Evolutionary conservation across 768 basidiomycete species (phyloP).

Genomic region (Podaxis mareebaensis): DNA sequence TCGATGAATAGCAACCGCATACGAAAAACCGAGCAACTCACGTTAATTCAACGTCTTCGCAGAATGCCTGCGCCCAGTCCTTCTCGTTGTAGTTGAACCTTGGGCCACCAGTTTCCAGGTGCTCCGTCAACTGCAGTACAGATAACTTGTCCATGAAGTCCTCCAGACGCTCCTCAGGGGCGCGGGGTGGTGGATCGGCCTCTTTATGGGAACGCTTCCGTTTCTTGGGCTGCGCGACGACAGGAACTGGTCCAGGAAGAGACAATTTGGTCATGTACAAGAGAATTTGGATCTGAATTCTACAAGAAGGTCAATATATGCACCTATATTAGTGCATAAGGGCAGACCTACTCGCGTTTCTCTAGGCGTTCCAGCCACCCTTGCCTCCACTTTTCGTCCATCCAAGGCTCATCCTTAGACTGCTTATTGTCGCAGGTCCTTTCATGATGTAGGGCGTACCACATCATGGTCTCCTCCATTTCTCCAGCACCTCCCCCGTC

Average conservation of each 20-base stretch:
- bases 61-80: constrained; percentile 80
- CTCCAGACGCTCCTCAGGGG: constrained; percentile 58
- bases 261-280: constrained; percentile 67
- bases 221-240: constrained; percentile 26
- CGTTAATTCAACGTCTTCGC: constrained; percentile 55
- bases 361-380: constrained; percentile 68
- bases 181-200: constrained; percentile 21
- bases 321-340: neutral
- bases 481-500: constrained; percentile 63
- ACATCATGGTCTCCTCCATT: constrained; percentile 75
- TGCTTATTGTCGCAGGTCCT: constrained; percentile 25
- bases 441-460: constrained; percentile 69
- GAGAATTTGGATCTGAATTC: constrained; percentile 75
- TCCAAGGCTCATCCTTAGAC: constrained; percentile 35
- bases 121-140: constrained; percentile 69
- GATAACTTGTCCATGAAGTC: constrained; percentile 78
- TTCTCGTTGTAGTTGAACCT: constrained; percentile 31
- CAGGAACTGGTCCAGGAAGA: constrained; percentile 46
- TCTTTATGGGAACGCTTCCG: constrained; percentile 30
- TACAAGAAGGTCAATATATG: constrained; percentile 25
- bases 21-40: constrained; percentile 38
- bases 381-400: constrained; percentile 53
- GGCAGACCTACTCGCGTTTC: constrained; percentile 55
- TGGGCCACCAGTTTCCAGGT: constrained; percentile 26
- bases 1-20: neutral